Evolutionary conservation across 257 asterid species (phyloP).

Genomic region (Solanum arcanum): DNA sequence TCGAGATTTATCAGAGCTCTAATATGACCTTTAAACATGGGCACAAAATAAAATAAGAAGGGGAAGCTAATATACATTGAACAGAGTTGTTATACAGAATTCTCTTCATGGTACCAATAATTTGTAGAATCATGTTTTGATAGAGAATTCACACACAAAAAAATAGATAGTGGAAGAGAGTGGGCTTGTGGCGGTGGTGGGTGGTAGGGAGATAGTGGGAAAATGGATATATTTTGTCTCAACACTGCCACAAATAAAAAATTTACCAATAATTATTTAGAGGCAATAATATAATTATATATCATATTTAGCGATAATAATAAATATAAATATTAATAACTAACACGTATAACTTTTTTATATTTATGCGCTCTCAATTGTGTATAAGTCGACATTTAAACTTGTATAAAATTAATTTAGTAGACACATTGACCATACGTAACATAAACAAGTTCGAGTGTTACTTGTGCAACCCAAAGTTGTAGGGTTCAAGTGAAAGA

Average conservation of each 20-base stretch:
- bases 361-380: background rate
- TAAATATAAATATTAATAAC: background rate
- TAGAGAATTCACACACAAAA: background rate
- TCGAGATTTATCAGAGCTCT: no score
- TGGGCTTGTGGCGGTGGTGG: background rate
- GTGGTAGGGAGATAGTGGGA: background rate
- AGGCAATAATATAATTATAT: background rate
- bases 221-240: background rate
- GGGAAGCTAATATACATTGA: background rate
- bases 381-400: no score
- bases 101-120: background rate
- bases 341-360: background rate
- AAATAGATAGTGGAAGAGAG: background rate
- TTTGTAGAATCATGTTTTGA: background rate
- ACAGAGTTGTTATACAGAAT: background rate
- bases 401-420: background rate
- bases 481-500: no score
- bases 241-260: background rate
- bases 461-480: no score
- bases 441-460: no score
- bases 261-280: background rate
- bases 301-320: background rate
- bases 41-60: no score
- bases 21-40: accelerated
- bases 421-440: background rate